Evolutionary conservation across 352 stramenopile species (phyloP), one percentile per base, ranked within the genome.

Genomic region (Stephanocyclus meneghinianus): DNA sequence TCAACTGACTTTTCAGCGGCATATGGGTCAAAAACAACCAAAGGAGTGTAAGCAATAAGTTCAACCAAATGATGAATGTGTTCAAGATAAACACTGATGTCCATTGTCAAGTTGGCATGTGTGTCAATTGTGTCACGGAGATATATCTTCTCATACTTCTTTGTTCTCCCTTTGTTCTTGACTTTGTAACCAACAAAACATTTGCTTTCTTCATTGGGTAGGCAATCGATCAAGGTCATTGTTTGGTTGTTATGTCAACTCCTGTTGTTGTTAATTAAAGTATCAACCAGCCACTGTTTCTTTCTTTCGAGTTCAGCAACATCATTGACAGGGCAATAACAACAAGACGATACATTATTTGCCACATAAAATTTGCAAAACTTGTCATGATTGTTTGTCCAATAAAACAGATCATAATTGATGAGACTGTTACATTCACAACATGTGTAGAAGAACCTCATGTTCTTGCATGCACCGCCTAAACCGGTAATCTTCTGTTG

Each of bases 401-500:
- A 15, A 37, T 60, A 37, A 16, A 60, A 60, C 26, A 60, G 16
- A 16, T 60, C 21, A 5, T 40, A 8, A 37, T 32, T 60, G 7
- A 60, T 60, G 6, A 40, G n/a, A 37, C 51, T 37, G 21, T 60
- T 60, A 4, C 0, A 60, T 16, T 70, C 45, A n/a, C 62, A 70
- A 30, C 21, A 59, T 5, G 10, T 44, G 32, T 26, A 70, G 13
- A 59, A 59, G 44, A 59, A 59, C 16, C 7, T 44, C 4, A 6
- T 4, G 8, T 13, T n/a, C 45, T 70, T 70, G 21, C 42, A 59
- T 1, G 9, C 45, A 11, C 62, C 62, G 29, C 62, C 45, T n/a
- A 50, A 10, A 18, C 62, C 62, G 9, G 26, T 32, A 32, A 26
- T 53, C n/a, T 59, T 59, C 11, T 70, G 42, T 10, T 47, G 45